Evolutionary conservation across 2,329 filamentous ascomycete genomes (phyloP).

Genomic region (Fusarium falciforme): DNA sequence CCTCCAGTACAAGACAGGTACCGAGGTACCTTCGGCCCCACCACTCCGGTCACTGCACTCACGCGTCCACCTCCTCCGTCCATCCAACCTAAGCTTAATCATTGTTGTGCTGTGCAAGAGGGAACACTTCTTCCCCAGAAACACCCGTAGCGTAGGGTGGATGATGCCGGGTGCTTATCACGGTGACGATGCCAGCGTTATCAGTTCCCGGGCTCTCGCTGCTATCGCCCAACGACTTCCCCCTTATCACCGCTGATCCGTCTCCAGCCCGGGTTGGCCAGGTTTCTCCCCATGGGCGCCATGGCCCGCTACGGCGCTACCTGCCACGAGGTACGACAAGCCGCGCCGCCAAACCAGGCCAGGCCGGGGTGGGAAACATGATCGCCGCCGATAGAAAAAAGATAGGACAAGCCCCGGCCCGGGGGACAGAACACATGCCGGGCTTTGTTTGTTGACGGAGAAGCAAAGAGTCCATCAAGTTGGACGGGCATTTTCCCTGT

Average conservation of each 20-base stretch:
- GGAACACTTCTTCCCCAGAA: background rate
- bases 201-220: background rate
- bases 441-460: background rate
- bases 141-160: background rate
- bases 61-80: slow-evolving; percentile 21
- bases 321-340: slow-evolving; percentile 32
- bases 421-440: slow-evolving; percentile 6
- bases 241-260: slow-evolving; percentile 3
- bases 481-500: background rate
- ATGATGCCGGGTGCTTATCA: background rate
- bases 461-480: background rate
- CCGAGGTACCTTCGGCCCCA: slow-evolving; percentile 32
- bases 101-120: background rate
- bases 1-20: background rate
- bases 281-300: slow-evolving; percentile 28
- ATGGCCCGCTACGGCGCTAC: slow-evolving; percentile 21
- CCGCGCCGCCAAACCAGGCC: background rate
- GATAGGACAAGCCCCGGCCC: slow-evolving; percentile 24
- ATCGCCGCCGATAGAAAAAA: slow-evolving; percentile 19
- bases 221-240: background rate
- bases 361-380: slow-evolving; percentile 15
- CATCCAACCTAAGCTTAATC: background rate
- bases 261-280: slow-evolving; percentile 19
- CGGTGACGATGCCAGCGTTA: background rate
- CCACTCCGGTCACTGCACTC: background rate